Conservation (phyloP, 1,284 basidiomycete genomes). For the Malassezia equina region DNA sequence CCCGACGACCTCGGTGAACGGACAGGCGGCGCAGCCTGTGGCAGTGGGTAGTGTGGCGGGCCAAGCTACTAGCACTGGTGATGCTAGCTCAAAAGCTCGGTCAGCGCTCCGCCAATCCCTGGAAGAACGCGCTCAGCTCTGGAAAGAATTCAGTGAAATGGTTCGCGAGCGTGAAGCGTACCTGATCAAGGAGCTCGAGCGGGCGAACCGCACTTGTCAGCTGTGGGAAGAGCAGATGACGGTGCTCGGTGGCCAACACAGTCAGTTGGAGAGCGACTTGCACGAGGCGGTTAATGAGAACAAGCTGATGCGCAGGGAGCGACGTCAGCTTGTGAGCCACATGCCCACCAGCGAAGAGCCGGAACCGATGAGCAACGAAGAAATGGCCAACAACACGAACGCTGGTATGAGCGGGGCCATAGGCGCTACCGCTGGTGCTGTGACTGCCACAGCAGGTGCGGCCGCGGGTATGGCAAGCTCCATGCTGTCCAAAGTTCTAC, state of each 20-base stretch:
- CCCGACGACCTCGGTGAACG: not conserved
- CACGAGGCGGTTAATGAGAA: conserved; percentile 55
- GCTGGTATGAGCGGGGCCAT: not conserved
- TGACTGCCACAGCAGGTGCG: not conserved
- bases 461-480: not conserved
- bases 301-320: conserved; percentile 49
- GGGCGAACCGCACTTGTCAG: conserved; percentile 57
- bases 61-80: not conserved
- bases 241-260: conserved; percentile 74
- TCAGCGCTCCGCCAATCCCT: conserved; percentile 60
- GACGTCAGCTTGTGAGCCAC: conserved; percentile 22
- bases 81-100: not conserved
- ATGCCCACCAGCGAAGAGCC: not conserved
- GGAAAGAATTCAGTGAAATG: conserved; percentile 65
- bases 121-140: conserved; percentile 55
- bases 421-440: not conserved
- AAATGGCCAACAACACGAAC: not conserved
- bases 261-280: conserved; percentile 60
- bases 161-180: conserved; percentile 70
- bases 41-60: not conserved
- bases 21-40: not conserved
- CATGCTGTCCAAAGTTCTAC: not conserved
- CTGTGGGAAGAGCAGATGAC: conserved; percentile 89
- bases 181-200: conserved; percentile 57
- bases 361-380: not conserved